These are phyloP conservation scores for Sisymbrium irio DNA, from an alignment of 345 rosid genomes.

Conservation along the genomic window DNA sequence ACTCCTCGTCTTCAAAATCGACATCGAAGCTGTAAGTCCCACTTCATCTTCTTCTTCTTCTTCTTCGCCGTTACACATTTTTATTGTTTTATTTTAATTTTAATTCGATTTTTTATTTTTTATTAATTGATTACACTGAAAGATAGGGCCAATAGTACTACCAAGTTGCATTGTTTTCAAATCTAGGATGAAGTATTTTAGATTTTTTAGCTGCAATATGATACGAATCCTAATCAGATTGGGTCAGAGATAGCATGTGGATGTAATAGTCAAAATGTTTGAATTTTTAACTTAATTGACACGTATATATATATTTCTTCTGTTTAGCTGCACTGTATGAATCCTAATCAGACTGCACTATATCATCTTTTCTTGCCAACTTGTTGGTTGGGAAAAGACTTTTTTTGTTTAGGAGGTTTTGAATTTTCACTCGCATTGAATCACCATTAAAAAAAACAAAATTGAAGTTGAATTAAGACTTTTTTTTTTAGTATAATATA, in stretches of 20 bases:
- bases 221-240: slow-evolving; percentile 12
- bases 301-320: too few relatives aligned
- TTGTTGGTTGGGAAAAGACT: not conserved
- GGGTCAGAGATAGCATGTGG: slow-evolving; percentile 34
- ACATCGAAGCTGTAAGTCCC: slow-evolving; percentile 90
- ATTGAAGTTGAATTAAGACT: slow-evolving; percentile 11
- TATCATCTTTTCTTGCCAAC: not conserved
- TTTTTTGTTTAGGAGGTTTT: not conserved
- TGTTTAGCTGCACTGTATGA: too few relatives aligned
- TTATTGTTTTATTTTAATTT: not conserved
- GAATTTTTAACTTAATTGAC: not conserved
- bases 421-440: not conserved
- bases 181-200: slow-evolving; percentile 12
- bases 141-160: slow-evolving; percentile 25
- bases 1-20: slow-evolving; percentile 89
- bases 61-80: slow-evolving; percentile 17
- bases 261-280: slow-evolving; percentile 25
- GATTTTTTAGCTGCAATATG: not conserved
- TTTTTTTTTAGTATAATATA: not conserved
- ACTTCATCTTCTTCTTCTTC: not conserved
- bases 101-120: not conserved
- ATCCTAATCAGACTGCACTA: too few relatives aligned
- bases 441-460: not conserved
- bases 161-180: slow-evolving; percentile 25
- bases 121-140: slow-evolving; percentile 18